Evolutionary conservation across 345 rosid genomes (phyloP), one percentile per base, ranked within the genome.

Genomic region (Abelmoschus esculentus): DNA sequence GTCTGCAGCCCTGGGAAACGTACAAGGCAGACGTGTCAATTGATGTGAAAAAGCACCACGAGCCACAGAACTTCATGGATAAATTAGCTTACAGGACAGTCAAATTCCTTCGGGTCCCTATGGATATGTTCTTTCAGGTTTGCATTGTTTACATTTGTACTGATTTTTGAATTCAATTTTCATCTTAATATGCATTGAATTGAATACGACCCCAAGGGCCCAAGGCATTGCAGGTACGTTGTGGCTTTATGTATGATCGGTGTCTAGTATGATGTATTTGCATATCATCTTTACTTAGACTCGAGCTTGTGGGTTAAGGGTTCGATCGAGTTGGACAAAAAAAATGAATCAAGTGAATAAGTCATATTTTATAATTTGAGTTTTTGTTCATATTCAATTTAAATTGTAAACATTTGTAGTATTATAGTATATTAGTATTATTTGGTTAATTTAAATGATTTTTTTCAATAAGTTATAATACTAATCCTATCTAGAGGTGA

Each of bases 1-100:
- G 6, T 15, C 9, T 77, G 81, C 61, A 92, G 98, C 96, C 95
- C 38, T 89, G 98, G 96, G 96, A 90, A 67, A 78, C 89, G 4
- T 81, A 84, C 70, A 59, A 40, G 59, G 74, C 96, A 22, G 75
- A 92, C 71, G 34, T 73, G 31, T 80, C 90, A 3, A 86, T 91
- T 36, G 92, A 92, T 83, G 74, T 92, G 80, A 74, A 55, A 47
- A 92, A 90, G 80, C 96, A 89, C 67, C 96, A 89, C 42, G 65
- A 70, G 50, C 96, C 98, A 0, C 84, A 63, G 57, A 88, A 84
- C 1, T 81, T 85, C 5, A 15, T 68, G 18, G 95, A 90, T 73
- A 88, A 80, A 80, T 34, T 92, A 50, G 96, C 98, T 4, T 88
- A 85, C 74, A 47, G 78, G 46, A 89, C 83, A 0, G 98, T 92